Conservation (phyloP, 108 stramenopile species). For the Cyclotella choctawhatcheeana region DNA sequence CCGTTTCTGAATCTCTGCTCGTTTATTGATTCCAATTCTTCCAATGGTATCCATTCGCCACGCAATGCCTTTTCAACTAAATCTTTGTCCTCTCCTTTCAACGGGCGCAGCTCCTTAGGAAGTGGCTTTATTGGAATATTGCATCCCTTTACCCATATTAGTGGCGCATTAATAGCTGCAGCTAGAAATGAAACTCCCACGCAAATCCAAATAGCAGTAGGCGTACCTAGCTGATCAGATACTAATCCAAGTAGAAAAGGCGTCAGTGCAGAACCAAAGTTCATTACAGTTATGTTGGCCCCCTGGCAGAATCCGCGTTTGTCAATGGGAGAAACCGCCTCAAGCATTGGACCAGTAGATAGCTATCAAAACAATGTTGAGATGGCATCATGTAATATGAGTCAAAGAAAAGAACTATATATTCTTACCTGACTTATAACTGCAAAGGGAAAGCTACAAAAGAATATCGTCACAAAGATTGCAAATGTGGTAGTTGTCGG, state of each 20-base stretch:
- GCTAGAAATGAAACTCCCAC: slow-evolving; percentile 49
- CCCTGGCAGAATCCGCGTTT: slow-evolving; percentile 62
- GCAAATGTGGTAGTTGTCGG: slow-evolving; percentile 45
- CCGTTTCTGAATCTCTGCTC: slow-evolving; percentile 22
- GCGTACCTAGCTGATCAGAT: slow-evolving; percentile 48
- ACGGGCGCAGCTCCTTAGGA: slow-evolving; percentile 3
- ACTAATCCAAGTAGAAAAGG: slow-evolving; percentile 62
- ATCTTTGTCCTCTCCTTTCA: slow-evolving; percentile 46
- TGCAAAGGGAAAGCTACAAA: slow-evolving; percentile 66
- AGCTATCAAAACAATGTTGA: not conserved
- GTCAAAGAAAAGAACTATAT: not conserved
- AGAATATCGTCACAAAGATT: slow-evolving; percentile 51
- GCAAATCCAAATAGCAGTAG: slow-evolving; percentile 26
- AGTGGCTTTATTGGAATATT: slow-evolving; percentile 25
- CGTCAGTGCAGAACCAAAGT: slow-evolving; percentile 63
- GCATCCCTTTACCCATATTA: slow-evolving; percentile 46
- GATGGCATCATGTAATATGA: not conserved
- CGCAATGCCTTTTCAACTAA: slow-evolving; percentile 41
- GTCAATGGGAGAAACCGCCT: slow-evolving; percentile 53
- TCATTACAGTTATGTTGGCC: slow-evolving; percentile 59
- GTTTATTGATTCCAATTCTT: slow-evolving; percentile 30
- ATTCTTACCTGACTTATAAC: slow-evolving; percentile 53
- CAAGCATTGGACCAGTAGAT: slow-evolving; percentile 34
- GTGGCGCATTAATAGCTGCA: slow-evolving; percentile 45
- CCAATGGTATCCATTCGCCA: slow-evolving; percentile 49